A percentile compares a stretch with the other conserved stretches of the same genome.
Conservation (phyloP, 371 early-diverging fungal species). For the Mucor saturninus region DNA sequence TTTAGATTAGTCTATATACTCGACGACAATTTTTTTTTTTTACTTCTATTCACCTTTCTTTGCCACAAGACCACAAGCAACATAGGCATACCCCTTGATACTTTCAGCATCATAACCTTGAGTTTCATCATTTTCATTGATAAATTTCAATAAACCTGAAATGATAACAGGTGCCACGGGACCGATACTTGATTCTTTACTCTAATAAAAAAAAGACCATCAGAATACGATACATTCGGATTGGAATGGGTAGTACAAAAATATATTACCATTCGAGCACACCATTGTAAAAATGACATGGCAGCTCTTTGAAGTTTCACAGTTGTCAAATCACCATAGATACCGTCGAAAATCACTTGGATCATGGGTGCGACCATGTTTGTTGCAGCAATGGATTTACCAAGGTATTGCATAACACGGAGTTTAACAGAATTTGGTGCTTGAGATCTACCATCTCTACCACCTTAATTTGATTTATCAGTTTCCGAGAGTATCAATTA, state of each 20-base stretch:
- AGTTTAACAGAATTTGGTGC: constrained; percentile 65
- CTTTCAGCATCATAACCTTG: constrained; percentile 64
- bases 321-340: constrained; percentile 71
- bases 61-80: constrained; percentile 77
- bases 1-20: neutral
- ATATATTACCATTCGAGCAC: constrained; percentile 71
- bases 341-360: constrained; percentile 79
- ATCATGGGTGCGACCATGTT: constrained; percentile 70
- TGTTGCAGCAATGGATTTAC: constrained; percentile 68
- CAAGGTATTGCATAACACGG: constrained; percentile 65
- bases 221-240: neutral
- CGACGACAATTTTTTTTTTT: neutral
- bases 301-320: constrained; percentile 73
- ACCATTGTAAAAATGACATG: constrained; percentile 88
- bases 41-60: constrained; percentile 60
- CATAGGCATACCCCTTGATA: constrained; percentile 85
- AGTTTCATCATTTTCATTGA: constrained; percentile 57
- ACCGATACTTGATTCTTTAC: constrained; percentile 54
- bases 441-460: constrained; percentile 35
- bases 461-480: neutral
- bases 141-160: constrained; percentile 74
- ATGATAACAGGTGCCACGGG: constrained; percentile 75
- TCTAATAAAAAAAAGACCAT: constrained; percentile 19
- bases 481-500: too few species aligned
- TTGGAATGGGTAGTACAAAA: neutral